phyloP scores from a whole-genome alignment of 2,329 filamentous ascomycete genomes.

The Cryphonectria nitschkei region DNA sequence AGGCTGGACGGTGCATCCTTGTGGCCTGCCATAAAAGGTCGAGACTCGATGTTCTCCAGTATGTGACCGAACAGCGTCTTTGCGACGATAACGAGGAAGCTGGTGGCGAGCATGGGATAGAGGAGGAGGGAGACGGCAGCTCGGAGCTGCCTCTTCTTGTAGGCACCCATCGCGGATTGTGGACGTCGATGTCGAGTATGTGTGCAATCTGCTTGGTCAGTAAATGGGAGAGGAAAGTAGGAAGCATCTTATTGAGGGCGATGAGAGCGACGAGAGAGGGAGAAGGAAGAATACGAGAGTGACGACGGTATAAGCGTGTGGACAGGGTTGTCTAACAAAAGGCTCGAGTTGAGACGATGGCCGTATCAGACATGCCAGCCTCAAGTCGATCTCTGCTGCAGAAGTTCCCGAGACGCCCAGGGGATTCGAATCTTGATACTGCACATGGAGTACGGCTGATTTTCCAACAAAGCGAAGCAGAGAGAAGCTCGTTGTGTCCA shows the following conservation, averaged over 20 bases:
- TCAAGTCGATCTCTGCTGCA: slow-evolving; percentile 8
- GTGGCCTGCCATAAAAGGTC: not conserved
- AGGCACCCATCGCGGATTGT: slow-evolving; percentile 22
- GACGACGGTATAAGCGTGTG: slow-evolving; percentile 9
- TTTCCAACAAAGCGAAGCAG: not conserved
- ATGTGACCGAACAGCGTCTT: slow-evolving; percentile 24
- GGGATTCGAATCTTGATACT: not conserved
- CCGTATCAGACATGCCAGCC: slow-evolving; percentile 21
- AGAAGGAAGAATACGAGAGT: not conserved
- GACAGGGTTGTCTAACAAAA: slow-evolving; percentile 11
- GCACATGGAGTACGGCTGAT: not conserved
- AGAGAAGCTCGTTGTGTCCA: not conserved
- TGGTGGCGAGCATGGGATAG: slow-evolving; percentile 30
- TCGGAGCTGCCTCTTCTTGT: slow-evolving; percentile 28
- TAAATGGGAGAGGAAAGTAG: not conserved
- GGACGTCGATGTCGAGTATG: not conserved
- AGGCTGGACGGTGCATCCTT: not conserved
- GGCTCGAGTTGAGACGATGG: slow-evolving; percentile 22
- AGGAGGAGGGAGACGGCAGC: slow-evolving; percentile 28
- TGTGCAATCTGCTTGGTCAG: not conserved
- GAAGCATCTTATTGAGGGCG: no score
- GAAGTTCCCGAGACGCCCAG: not conserved
- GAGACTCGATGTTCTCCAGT: not conserved
- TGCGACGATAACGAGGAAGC: slow-evolving; percentile 23
- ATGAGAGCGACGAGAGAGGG: not conserved